Percentiles rank a stretch among this genome's conserved stretches.
Conservation (phyloP, 1,139 yeast genomes). For the Kodamaea anthophila region DNA sequence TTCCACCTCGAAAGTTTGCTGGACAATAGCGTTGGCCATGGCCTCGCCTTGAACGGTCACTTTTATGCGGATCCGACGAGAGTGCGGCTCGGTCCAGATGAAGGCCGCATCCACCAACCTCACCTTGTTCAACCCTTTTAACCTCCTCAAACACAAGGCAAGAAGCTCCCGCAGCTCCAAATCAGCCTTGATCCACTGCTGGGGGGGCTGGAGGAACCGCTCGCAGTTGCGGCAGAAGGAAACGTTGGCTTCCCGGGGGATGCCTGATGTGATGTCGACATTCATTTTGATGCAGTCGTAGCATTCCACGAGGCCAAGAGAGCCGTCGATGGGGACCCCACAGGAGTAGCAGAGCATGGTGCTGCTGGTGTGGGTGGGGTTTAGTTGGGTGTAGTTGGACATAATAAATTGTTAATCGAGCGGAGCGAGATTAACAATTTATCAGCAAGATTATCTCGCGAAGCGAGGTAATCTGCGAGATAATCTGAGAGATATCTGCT, state of each 20-base stretch:
- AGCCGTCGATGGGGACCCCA: conserved; percentile 98
- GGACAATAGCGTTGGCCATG: conserved; percentile 83
- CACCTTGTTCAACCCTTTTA: conserved; percentile 84
- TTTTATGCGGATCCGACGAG: conserved; percentile 86
- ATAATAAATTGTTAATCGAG: conserved; percentile 20
- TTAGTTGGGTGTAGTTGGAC: conserved; percentile 48
- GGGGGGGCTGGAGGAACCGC: conserved; percentile 89
- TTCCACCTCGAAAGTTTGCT: conserved; percentile 93
- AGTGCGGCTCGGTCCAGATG: conserved; percentile 99
- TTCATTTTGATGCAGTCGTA: conserved; percentile 93
- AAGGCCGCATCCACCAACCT: conserved; percentile 90
- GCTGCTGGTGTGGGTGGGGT: conserved; percentile 41
- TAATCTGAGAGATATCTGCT: conserved; percentile 1
- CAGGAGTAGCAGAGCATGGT: conserved; percentile 97
- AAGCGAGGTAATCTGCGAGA: too few relatives aligned
- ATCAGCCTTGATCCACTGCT: conserved; percentile 87
- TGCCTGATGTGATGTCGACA: conserved; percentile 91
- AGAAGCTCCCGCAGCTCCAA: conserved; percentile 88
- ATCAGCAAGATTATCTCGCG: too few relatives aligned
- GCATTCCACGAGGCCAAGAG: conserved; percentile 91
- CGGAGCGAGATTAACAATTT: too few relatives aligned
- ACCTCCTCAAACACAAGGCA: conserved; percentile 81
- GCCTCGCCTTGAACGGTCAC: conserved; percentile 97
- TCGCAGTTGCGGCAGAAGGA: conserved; percentile 97
- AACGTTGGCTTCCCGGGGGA: conserved; percentile 89